Evolutionary conservation across 2,329 filamentous ascomycete species (phyloP).

Genomic region (Thielaviopsis ethacetica): DNA sequence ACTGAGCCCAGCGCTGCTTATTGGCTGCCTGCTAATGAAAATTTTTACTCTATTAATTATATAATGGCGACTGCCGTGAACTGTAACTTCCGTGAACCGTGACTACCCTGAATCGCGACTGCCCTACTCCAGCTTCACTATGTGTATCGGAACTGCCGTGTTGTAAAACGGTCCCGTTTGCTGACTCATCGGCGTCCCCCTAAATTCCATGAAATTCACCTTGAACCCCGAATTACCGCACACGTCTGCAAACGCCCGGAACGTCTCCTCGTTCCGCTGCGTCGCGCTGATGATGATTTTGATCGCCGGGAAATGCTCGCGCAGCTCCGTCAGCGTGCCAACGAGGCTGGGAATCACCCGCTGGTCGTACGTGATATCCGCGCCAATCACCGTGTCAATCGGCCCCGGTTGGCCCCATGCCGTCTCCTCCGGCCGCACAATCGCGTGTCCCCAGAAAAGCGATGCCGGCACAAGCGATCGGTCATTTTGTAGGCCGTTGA

Average conservation of each 20-base stretch:
- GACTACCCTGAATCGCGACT: background rate
- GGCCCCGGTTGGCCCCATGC: constrained; percentile 5
- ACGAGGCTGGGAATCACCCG: constrained; percentile 46
- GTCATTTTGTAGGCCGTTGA: constrained; percentile 46
- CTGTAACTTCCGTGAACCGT: background rate
- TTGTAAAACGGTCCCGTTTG: constrained; percentile 51
- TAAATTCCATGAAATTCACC: constrained; percentile 28
- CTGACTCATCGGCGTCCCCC: constrained; percentile 20
- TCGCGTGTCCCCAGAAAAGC: constrained; percentile 46
- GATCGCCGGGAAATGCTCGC: constrained; percentile 36
- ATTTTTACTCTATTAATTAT: no score
- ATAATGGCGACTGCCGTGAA: background rate
- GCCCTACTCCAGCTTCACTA: constrained; percentile 18
- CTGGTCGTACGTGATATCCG: constrained; percentile 64
- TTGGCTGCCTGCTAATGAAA: background rate
- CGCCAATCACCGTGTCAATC: constrained; percentile 53
- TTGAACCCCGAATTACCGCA: constrained; percentile 33
- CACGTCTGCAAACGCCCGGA: constrained; percentile 42
- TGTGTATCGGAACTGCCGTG: constrained; percentile 40
- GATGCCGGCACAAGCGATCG: constrained; percentile 9
- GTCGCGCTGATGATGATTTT: constrained; percentile 53
- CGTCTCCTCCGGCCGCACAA: constrained; percentile 32
- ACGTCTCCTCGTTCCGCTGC: constrained; percentile 54
- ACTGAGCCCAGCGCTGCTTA: background rate
- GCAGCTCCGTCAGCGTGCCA: constrained; percentile 45